These are phyloP conservation scores for Sclerotinia trifoliorum DNA, from an alignment of 2,329 filamentous ascomycete species.

Conservation along the genomic window DNA sequence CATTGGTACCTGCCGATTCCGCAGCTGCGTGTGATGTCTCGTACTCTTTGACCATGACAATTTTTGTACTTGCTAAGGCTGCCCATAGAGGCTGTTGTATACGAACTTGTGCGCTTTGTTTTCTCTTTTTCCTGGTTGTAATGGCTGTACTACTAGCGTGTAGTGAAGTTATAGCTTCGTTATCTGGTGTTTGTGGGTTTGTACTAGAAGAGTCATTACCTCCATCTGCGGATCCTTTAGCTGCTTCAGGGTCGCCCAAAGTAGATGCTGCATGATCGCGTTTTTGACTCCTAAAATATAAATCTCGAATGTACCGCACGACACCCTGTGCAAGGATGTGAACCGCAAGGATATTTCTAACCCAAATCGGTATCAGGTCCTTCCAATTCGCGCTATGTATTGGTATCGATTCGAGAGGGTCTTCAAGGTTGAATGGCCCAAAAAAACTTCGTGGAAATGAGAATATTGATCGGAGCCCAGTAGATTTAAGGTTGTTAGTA, in stretches of 20 bases:
- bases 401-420: conserved; percentile 47
- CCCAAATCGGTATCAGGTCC: conserved; percentile 59
- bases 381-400: conserved; percentile 52
- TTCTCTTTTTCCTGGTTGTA: conserved; percentile 76
- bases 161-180: conserved; percentile 32
- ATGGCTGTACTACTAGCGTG: conserved; percentile 44
- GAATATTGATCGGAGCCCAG: conserved; percentile 35
- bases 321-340: conserved; percentile 74
- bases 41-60: conserved; percentile 90
- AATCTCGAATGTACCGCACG: conserved; percentile 67
- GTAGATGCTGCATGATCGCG: conserved; percentile 49
- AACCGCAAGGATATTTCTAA: conserved; percentile 67
- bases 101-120: conserved; percentile 86
- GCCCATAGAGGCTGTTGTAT: conserved; percentile 93
- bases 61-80: conserved; percentile 91
- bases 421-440: conserved; percentile 42
- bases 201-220: conserved; percentile 47
- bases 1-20: conserved; percentile 71
- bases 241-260: conserved; percentile 62
- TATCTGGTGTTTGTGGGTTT: conserved; percentile 31
- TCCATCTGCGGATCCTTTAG: conserved; percentile 50
- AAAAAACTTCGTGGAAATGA: conserved; percentile 34
- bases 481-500: conserved; percentile 34
- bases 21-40: conserved; percentile 75
- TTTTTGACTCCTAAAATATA: conserved; percentile 62